These are phyloP conservation scores for Neurospora tetrasperma DNA, from an alignment of 495 filamentous ascomycete genomes.

Conservation along the genomic window DNA sequence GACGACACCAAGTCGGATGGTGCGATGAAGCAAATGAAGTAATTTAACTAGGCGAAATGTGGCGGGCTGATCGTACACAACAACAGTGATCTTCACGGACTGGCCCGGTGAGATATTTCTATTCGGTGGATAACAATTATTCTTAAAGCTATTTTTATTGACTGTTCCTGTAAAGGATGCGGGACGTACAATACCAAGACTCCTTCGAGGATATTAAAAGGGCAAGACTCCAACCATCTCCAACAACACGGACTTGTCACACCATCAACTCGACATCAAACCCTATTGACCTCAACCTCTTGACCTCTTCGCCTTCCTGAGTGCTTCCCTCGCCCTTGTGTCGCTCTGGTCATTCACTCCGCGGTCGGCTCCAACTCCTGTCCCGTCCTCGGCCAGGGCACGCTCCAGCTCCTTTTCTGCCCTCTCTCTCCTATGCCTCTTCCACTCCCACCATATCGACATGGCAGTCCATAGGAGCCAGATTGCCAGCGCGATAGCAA, in stretches of 20 bases:
- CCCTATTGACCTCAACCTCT: not conserved
- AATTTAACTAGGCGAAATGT: not conserved
- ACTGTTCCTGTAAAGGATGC: not conserved
- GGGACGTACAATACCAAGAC: not conserved
- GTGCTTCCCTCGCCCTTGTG: not conserved
- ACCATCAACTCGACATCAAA: not conserved
- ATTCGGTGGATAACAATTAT: not conserved
- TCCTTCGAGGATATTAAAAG: not conserved
- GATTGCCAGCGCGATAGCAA: not conserved
- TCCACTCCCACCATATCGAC: not conserved
- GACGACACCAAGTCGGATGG: not conserved
- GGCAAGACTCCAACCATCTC: not conserved
- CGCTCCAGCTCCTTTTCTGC: slow-evolving; percentile 17
- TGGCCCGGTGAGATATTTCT: not conserved
- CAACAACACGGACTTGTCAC: not conserved
- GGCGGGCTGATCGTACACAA: not conserved
- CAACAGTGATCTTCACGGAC: not conserved
- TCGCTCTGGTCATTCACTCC: not conserved
- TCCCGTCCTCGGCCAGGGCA: slow-evolving; percentile 7
- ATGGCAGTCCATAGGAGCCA: not conserved
- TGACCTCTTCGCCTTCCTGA: not conserved
- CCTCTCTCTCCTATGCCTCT: not conserved
- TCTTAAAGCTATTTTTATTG: not conserved
- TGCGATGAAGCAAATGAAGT: not conserved
- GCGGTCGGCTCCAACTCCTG: not conserved